Conservation (phyloP, 352 stramenopile species). For the Globisporangium ultimum region DNA sequence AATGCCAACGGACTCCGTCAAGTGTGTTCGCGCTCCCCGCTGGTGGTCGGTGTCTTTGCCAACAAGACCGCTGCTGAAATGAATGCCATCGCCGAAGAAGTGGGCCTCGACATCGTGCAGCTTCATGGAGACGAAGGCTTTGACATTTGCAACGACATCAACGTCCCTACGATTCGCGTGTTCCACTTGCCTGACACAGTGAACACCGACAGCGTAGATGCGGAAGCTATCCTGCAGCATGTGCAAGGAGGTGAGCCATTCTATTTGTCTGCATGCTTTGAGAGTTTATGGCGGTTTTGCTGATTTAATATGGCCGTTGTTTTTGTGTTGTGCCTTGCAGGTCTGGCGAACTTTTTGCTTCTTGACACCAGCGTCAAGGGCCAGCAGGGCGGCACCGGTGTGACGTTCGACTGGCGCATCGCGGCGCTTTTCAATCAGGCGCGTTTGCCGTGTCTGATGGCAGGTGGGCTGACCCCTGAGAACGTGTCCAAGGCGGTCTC, state of each 20-base stretch:
- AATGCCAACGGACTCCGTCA: constrained; percentile 63
- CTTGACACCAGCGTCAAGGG: constrained; percentile 97
- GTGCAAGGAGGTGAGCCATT: constrained; percentile 34
- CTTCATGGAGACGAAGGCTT: constrained; percentile 96
- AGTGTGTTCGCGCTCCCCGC: constrained; percentile 65
- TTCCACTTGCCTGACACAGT: constrained; percentile 89
- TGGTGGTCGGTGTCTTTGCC: constrained; percentile 96
- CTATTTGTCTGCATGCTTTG: not conserved
- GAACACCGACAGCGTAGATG: constrained; percentile 66
- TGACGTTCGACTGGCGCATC: constrained; percentile 96
- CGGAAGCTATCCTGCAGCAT: constrained; percentile 69
- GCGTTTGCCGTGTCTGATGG: constrained; percentile 95
- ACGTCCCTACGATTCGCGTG: constrained; percentile 91
- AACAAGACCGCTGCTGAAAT: constrained; percentile 94
- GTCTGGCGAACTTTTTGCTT: constrained; percentile 87
- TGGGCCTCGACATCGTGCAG: constrained; percentile 96
- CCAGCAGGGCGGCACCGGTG: constrained; percentile 89
- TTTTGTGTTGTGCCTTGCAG: constrained; percentile 8
- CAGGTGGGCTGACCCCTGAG: constrained; percentile 92
- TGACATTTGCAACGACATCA: constrained; percentile 75
- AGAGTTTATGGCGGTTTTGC: no score
- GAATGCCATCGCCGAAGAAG: constrained; percentile 80
- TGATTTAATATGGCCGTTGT: not conserved
- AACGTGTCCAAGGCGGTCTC: constrained; percentile 92
- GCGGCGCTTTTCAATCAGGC: constrained; percentile 86